Percentiles rank a stretch among this genome's conserved stretches.
phyloP scores from a whole-genome alignment of 2,329 filamentous ascomycete species.

The Scedosporium boydii region DNA sequence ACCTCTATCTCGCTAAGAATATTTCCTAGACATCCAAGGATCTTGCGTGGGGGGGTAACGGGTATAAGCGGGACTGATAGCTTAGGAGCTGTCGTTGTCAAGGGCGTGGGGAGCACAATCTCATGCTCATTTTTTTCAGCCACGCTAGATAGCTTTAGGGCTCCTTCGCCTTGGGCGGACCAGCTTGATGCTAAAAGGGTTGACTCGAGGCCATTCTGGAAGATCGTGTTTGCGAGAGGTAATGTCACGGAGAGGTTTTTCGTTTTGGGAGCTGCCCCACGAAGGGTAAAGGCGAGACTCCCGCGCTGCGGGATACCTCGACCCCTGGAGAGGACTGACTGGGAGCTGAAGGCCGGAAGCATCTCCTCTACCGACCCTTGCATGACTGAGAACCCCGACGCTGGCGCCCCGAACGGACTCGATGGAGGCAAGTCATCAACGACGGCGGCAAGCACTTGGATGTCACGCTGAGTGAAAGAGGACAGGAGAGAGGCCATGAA shows the following conservation, averaged over 20 bases:
- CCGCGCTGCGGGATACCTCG: neutral
- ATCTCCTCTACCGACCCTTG: conserved; percentile 4
- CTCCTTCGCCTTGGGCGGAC: conserved; percentile 5
- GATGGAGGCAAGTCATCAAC: conserved; percentile 42
- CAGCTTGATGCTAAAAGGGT: conserved; percentile 38
- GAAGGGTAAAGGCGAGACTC: neutral
- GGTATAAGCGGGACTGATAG: conserved; percentile 44
- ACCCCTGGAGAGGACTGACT: neutral
- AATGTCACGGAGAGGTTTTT: conserved; percentile 34
- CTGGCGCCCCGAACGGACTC: neutral
- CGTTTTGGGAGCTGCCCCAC: conserved; percentile 2
- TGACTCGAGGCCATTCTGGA: conserved; percentile 56
- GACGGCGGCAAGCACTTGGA: conserved; percentile 43
- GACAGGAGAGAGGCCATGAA: conserved; percentile 24
- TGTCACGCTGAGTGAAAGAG: conserved; percentile 10
- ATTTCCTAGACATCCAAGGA: conserved; percentile 64
- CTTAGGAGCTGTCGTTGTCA: conserved; percentile 11
- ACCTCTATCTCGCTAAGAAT: conserved; percentile 59
- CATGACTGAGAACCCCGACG: conserved; percentile 10
- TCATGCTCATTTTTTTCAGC: conserved; percentile 29
- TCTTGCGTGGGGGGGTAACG: conserved; percentile 51
- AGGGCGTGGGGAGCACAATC: conserved; percentile 15
- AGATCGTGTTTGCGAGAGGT: conserved; percentile 69
- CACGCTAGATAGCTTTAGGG: conserved; percentile 15
- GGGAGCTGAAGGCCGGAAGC: conserved; percentile 4